phyloP scores from a whole-genome alignment of 305 asterid species.

The Solanum aculeatissimum region DNA sequence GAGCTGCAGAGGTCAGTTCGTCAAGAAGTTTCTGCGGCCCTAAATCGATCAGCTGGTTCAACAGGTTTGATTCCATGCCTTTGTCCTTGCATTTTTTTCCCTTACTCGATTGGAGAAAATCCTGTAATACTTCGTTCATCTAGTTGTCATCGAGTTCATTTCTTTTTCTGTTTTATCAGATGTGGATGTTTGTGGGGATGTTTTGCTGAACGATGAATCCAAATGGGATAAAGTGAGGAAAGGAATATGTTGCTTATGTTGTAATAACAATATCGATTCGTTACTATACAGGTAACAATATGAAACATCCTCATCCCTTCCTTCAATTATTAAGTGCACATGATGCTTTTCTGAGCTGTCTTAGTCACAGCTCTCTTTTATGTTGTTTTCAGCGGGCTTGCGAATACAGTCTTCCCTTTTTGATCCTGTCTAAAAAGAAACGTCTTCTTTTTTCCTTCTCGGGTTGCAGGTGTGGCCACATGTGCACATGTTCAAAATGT shows the following conservation, averaged over 20 bases:
- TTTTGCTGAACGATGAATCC: constrained; percentile 24
- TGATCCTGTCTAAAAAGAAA: background rate
- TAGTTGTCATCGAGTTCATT: background rate
- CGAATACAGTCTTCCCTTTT: background rate
- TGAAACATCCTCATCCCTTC: background rate
- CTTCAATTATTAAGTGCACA: background rate
- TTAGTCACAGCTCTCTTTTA: background rate
- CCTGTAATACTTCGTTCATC: background rate
- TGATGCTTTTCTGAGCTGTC: background rate
- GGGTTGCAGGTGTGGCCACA: constrained; percentile 79
- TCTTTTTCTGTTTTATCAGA: background rate
- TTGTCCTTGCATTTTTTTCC: background rate
- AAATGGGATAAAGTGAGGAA: constrained; percentile 54
- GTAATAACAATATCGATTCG: constrained; percentile 45
- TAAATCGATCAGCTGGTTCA: constrained; percentile 40
- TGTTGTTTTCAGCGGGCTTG: background rate
- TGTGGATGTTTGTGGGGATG: background rate
- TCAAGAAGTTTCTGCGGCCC: constrained; percentile 84
- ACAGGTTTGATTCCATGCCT: constrained; percentile 23
- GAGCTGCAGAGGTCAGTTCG: constrained; percentile 69
- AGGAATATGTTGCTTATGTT: constrained; percentile 74
- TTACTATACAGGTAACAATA: constrained; percentile 55
- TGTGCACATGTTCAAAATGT: constrained; percentile 80
- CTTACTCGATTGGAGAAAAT: background rate
- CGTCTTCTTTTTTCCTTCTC: background rate